Evolutionary conservation across 208 protist genomes (phyloP), one percentile per base, ranked within the genome.

Genomic region (Trypanosomatidae sp.): DNA sequence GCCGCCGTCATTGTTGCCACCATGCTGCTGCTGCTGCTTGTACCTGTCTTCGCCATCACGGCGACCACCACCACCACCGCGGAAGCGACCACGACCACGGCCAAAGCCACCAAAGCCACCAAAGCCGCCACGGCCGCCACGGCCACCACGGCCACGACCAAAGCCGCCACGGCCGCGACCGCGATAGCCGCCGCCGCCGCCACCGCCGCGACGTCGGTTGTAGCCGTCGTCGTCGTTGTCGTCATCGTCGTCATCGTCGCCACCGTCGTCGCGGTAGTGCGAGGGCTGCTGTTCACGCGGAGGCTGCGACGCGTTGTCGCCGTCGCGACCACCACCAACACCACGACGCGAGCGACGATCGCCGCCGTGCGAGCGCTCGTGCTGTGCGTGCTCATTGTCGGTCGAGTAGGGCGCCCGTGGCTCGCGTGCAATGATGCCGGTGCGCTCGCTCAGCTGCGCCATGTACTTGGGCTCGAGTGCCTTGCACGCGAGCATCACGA

Each of bases 401-500:
- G n/a, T n/a, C n/a, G n/a, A n/a, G n/a, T n/a, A n/a, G n/a, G n/a
- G n/a, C n/a, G n/a, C 24, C 33, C 56, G 19, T 8, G 52, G 35
- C 15, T 53, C 56, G 42, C 44, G 43, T 13, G 45, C 53, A 35
- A 55, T 53, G 21, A 60, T 45, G 16, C 46, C 35, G 15, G 33
- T 32, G 8, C 43, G 44, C 19, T 53, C 51, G 43, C 61, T 55
- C 5, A 77, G 63, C 44, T 68, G 48, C 6, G 46, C 38, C 25
- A 69, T 47, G 37, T 53, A 39, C 24, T 60, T 41, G 13, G 48
- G 56, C 33, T 64, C 56, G 13, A 72, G 63, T 19, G 58, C 53
- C 33, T 56, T 40, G 33, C 54, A 58, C n/a, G 63, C 50, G 11
- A 72, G 56, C 24, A 56, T 46, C 33, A 61, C 37, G 22, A 72